phyloP scores from a whole-genome alignment of 2,329 filamentous ascomycete genomes.

The Gnomoniopsis smithogilvyi region DNA sequence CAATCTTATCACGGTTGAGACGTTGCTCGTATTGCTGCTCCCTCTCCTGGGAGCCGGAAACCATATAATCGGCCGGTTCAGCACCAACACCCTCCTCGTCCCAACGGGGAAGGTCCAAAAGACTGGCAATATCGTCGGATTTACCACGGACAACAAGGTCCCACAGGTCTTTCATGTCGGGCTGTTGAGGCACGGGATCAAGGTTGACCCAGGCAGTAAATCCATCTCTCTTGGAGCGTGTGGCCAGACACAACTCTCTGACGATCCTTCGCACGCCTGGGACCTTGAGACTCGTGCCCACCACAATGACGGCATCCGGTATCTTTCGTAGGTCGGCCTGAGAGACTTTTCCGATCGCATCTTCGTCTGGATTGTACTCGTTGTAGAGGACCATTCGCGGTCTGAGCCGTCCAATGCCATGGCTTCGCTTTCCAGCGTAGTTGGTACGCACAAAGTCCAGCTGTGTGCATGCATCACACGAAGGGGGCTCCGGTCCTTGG shows the following conservation, averaged over 20 bases:
- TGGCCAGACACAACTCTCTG: conserved; percentile 83
- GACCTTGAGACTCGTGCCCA: conserved; percentile 93
- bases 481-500: conserved; percentile 76
- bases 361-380: conserved; percentile 93
- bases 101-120: conserved; percentile 62
- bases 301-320: conserved; percentile 90
- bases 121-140: conserved; percentile 80
- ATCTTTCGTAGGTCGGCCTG: conserved; percentile 79
- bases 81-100: conserved; percentile 44
- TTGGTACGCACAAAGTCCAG: conserved; percentile 73
- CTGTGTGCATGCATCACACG: conserved; percentile 71
- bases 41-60: conserved; percentile 40
- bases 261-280: conserved; percentile 88
- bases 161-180: conserved; percentile 89
- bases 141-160: conserved; percentile 85
- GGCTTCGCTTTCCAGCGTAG: conserved; percentile 80
- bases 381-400: conserved; percentile 97
- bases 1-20: conserved; percentile 35
- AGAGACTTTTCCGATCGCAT: conserved; percentile 90
- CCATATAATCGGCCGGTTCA: conserved; percentile 39
- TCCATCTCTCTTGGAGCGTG: conserved; percentile 78
- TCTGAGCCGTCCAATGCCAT: conserved; percentile 84
- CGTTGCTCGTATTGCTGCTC: conserved; percentile 34
- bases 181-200: conserved; percentile 75
- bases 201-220: conserved; percentile 94